Conservation (phyloP, 2,329 filamentous ascomycete species). For the Lecanosticta acicola region DNA sequence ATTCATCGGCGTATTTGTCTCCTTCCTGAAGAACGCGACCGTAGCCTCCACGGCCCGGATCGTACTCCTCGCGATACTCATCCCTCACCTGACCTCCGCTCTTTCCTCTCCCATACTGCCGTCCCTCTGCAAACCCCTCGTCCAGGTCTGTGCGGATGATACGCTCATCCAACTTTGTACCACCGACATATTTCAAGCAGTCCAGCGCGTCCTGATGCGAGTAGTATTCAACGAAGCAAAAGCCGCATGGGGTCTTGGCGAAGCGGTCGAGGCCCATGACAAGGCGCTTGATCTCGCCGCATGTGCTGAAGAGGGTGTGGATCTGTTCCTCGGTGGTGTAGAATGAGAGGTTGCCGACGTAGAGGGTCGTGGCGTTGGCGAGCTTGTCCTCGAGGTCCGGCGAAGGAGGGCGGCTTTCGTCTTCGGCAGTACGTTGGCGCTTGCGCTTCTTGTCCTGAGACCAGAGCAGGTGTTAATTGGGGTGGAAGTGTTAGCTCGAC, state of each 20-base stretch:
- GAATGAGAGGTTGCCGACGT: conserved; percentile 86
- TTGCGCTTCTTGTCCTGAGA: conserved; percentile 67
- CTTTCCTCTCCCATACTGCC: conserved; percentile 91
- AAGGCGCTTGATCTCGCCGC: conserved; percentile 95
- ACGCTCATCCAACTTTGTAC: conserved; percentile 95
- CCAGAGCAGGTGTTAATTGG: conserved; percentile 6
- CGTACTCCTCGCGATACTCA: conserved; percentile 95
- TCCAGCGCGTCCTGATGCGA: conserved; percentile 94
- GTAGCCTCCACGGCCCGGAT: conserved; percentile 86
- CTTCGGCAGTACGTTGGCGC: conserved; percentile 52
- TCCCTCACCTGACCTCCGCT: conserved; percentile 95
- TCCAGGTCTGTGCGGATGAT: conserved; percentile 94
- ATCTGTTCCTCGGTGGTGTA: conserved; percentile 95
- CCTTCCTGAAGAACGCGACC: conserved; percentile 67
- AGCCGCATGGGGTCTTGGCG: conserved; percentile 95
- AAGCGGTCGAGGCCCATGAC: conserved; percentile 97
- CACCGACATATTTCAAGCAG: conserved; percentile 97
- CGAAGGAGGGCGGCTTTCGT: conserved; percentile 42
- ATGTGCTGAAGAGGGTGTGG: conserved; percentile 62
- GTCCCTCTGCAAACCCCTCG: conserved; percentile 89
- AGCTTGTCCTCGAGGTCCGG: conserved; percentile 69
- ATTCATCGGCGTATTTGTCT: conserved; percentile 27
- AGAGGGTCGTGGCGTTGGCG: conserved; percentile 84
- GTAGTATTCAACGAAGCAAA: conserved; percentile 99
- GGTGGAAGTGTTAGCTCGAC: neutral